These are phyloP conservation scores for Bonnemaisonia californica DNA, from an alignment of 31 red algal genomes.

Conservation along the genomic window DNA sequence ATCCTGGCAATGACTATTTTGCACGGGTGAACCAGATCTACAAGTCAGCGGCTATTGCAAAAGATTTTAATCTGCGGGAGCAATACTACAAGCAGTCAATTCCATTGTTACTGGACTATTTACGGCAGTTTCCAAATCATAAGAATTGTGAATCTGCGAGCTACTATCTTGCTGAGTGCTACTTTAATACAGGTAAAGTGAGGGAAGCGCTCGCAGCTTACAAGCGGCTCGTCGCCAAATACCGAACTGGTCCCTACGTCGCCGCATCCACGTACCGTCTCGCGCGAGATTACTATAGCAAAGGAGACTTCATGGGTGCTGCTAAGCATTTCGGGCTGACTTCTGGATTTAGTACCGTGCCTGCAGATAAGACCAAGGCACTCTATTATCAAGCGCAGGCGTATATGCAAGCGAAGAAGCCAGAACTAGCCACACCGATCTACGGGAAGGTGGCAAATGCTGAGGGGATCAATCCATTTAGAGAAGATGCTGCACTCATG, in stretches of 20 bases:
- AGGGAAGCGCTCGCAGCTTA: neutral
- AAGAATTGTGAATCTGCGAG: slow-evolving; percentile 5
- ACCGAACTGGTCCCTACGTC: neutral
- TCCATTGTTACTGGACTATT: neutral
- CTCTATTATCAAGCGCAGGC: neutral
- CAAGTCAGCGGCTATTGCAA: slow-evolving; percentile 7
- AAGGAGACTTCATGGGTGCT: neutral
- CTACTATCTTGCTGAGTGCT: slow-evolving; percentile 1
- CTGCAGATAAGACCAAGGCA: neutral
- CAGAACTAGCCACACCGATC: slow-evolving; percentile 1
- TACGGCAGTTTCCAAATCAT: neutral
- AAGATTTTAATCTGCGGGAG: neutral
- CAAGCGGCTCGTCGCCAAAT: neutral
- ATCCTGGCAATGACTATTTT: neutral
- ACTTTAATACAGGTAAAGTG: neutral
- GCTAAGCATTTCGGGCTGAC: neutral
- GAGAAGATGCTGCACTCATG: neutral
- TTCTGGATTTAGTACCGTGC: neutral
- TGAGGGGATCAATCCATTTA: neutral
- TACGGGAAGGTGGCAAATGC: neutral
- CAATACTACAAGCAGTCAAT: neutral
- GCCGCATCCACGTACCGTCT: neutral
- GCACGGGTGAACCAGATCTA: slow-evolving; percentile 9
- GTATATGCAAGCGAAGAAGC: neutral
- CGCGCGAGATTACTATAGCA: neutral